Evolutionary conservation across 331 rosid genomes (phyloP), one percentile per base, ranked within the genome.

Genomic region (Pyrus hybrid): DNA sequence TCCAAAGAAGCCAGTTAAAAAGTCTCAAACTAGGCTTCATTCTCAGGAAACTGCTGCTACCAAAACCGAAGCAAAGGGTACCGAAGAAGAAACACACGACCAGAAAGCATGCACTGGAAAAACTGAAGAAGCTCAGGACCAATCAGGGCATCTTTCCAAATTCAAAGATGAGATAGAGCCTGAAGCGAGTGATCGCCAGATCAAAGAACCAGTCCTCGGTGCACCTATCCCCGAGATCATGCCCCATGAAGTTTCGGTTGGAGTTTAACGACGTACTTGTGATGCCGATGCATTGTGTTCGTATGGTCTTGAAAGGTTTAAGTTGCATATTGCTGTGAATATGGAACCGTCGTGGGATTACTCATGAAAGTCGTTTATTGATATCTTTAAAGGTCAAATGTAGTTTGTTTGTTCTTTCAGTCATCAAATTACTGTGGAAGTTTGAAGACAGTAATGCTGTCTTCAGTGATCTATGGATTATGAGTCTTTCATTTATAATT

Each of bases 221-320:
- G 68, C 84, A 63, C 69, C 90, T 16, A 65, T 84, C 22, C 79
- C 91, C 0, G 92, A 88, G 72, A 83, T 86, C 78, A 83, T 77
- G 79, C 78, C 91, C 21, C 83, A 69, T 68, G 96, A 88, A 85
- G 96, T 87, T 72, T 2, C 86, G 10, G 88, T 88, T 76, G 97
- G 97, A 76, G 86, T 83, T 83, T 92, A 82, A 82, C 68, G 75
- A 77, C 64, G 21, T 28, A 63, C 20, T 66, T 69, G 45, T 75
- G 41, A 67, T 37, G 66, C 63, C 16, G 57, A 6, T 17, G 57
- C 63, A 43, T 51, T 67, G 74, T 83, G 76, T 81, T 83, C 77
- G 72, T 81, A 77, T 79, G 75, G 79, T 81, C 72, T 32, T 81
- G 16, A 71, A 58, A 67, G 33, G 69, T 83, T 79, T 77, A 66